These are phyloP conservation scores for Talaromyces thailandensis DNA, from an alignment of 495 filamentous ascomycete genomes.

Conservation along the genomic window DNA sequence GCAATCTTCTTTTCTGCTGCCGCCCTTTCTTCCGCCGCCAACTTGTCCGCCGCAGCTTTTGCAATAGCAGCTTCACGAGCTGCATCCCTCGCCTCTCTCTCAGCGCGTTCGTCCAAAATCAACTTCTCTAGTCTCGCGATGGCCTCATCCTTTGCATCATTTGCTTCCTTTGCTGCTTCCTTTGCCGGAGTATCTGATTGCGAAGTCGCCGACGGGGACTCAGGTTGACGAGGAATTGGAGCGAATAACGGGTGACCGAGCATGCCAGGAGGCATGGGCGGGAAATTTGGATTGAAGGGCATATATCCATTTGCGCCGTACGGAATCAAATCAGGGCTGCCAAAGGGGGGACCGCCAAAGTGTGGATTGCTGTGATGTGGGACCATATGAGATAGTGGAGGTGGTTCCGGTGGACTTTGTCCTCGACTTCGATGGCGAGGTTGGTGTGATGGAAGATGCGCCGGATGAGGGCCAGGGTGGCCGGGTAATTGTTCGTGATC, in stretches of 20 bases:
- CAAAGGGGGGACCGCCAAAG: slow-evolving; percentile 27
- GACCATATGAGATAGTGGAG: slow-evolving; percentile 21
- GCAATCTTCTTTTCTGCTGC: slow-evolving; percentile 34
- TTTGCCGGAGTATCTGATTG: slow-evolving; percentile 27
- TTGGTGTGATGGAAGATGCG: slow-evolving; percentile 17
- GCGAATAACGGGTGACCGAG: slow-evolving; percentile 26
- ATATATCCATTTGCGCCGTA: slow-evolving; percentile 36
- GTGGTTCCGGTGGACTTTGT: slow-evolving; percentile 18
- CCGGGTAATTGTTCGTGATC: slow-evolving; percentile 22
- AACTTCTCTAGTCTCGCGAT: slow-evolving; percentile 44
- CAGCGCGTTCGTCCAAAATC: slow-evolving; percentile 37
- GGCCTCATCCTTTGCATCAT: slow-evolving; percentile 34
- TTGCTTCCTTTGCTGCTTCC: background rate
- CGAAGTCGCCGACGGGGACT: slow-evolving; percentile 27
- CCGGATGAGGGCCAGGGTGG: slow-evolving; percentile 10
- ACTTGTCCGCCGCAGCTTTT: slow-evolving; percentile 44
- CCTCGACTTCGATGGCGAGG: slow-evolving; percentile 21
- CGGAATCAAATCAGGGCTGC: slow-evolving; percentile 39
- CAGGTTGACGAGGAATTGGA: slow-evolving; percentile 22
- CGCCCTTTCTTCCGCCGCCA: slow-evolving; percentile 36
- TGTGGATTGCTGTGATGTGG: slow-evolving; percentile 20
- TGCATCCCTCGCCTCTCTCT: slow-evolving; percentile 31
- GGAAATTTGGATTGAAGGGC: slow-evolving; percentile 30
- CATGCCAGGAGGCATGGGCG: slow-evolving; percentile 30
- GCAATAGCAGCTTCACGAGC: slow-evolving; percentile 32